Conservation (phyloP, 164 flowering plant species). For the Nelumbo lutea region DNA sequence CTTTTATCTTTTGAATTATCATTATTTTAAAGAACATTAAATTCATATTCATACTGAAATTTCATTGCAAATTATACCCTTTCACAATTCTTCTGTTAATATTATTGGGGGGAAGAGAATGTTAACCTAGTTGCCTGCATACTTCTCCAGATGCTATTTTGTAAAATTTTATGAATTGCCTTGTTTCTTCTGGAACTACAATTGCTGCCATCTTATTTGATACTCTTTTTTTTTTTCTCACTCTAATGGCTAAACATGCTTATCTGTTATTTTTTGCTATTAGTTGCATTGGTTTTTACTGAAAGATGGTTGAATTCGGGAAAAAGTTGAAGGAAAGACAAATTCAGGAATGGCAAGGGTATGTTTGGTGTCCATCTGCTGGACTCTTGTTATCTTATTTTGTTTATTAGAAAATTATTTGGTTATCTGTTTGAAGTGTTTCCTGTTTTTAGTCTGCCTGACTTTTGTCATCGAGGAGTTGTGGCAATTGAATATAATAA, state of each 20-base stretch:
- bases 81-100: not conserved
- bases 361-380: not conserved
- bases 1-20: too few species aligned
- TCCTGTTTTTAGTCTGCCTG: not conserved
- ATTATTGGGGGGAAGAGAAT: not conserved
- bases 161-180: not conserved
- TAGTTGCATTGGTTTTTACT: conserved; percentile 3
- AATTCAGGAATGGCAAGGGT: conserved; percentile 34
- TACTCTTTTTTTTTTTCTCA: not conserved
- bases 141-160: not conserved
- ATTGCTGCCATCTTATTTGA: not conserved
- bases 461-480: not conserved
- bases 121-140: not conserved
- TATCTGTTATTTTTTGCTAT: not conserved
- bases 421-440: not conserved
- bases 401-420: too few species aligned
- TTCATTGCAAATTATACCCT: too few species aligned
- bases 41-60: too few species aligned
- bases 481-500: too few species aligned
- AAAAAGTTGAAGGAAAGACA: conserved; percentile 33
- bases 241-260: not conserved
- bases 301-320: conserved; percentile 36
- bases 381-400: too few species aligned
- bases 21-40: too few species aligned
- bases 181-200: not conserved